phyloP scores from a whole-genome alignment of 352 stramenopile species.

The Globisporangium cylindrosporum region DNA sequence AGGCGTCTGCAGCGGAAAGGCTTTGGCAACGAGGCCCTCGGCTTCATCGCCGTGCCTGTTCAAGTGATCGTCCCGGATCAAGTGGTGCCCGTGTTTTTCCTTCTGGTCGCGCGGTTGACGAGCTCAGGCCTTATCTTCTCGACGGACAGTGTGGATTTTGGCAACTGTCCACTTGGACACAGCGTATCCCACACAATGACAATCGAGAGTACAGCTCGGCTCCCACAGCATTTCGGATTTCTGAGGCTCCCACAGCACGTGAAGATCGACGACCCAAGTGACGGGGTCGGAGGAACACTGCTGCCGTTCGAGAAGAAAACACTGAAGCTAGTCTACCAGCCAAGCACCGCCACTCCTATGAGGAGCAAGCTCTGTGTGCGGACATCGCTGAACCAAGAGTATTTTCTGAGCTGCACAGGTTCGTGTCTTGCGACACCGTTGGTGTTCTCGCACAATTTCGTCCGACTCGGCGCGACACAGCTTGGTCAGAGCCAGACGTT shows the following conservation, averaged over 20 bases:
- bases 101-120: slow-evolving; percentile 34
- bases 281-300: slow-evolving; percentile 31
- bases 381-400: slow-evolving; percentile 39
- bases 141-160: slow-evolving; percentile 28
- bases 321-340: slow-evolving; percentile 32
- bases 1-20: slow-evolving; percentile 36
- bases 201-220: slow-evolving; percentile 27
- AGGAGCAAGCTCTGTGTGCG: slow-evolving; percentile 26
- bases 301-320: slow-evolving; percentile 27
- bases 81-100: slow-evolving; percentile 38
- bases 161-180: slow-evolving; percentile 35
- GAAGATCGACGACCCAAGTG: slow-evolving; percentile 20
- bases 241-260: slow-evolving; percentile 27
- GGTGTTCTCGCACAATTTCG: slow-evolving; percentile 30
- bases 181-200: slow-evolving; percentile 28
- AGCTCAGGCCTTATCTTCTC: slow-evolving; percentile 17
- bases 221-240: slow-evolving; percentile 38
- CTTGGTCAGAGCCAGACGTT: slow-evolving; percentile 34
- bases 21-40: slow-evolving; percentile 33
- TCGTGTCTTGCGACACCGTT: slow-evolving; percentile 26
- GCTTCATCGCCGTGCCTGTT: slow-evolving; percentile 44
- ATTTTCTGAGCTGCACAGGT: slow-evolving; percentile 30
- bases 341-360: slow-evolving; percentile 11
- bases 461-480: slow-evolving; percentile 37
- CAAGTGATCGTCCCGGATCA: slow-evolving; percentile 62